These are phyloP conservation scores for Glaciozyma antarctica DNA, from an alignment of 768 basidiomycete genomes.

Conservation along the genomic window DNA sequence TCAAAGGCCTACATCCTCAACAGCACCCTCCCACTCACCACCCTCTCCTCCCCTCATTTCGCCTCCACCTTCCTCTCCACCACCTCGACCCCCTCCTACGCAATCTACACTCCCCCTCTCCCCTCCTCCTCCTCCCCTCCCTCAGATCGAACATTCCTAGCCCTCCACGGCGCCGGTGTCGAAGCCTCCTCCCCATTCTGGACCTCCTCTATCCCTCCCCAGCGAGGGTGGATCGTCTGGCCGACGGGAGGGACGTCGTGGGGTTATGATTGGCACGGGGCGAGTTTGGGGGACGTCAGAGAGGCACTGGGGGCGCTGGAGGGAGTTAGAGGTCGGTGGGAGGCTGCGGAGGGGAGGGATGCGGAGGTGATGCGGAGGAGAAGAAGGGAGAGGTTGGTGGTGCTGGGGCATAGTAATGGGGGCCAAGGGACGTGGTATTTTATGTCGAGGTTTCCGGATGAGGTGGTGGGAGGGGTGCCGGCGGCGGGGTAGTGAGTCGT, in stretches of 20 bases:
- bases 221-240: background rate
- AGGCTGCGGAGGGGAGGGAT: background rate
- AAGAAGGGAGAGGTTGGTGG: background rate
- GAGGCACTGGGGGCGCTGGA: too few relatives aligned
- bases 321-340: background rate
- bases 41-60: background rate
- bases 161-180: constrained; percentile 1
- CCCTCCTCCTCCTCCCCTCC: background rate
- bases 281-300: too few relatives aligned
- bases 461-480: background rate
- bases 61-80: background rate
- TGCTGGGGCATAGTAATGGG: background rate
- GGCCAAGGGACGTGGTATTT: constrained; percentile 3
- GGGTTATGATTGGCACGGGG: too few relatives aligned
- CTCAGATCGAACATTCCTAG: too few relatives aligned
- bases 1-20: background rate
- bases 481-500: constrained; percentile 1
- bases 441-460: background rate
- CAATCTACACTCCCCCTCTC: constrained; percentile 1
- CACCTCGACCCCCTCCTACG: background rate
- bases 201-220: background rate
- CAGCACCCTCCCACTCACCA: background rate
- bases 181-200: background rate
- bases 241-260: background rate
- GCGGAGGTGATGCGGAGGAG: background rate